Evolutionary conservation across 495 filamentous ascomycete species (phyloP), one percentile per base, ranked within the genome.

Genomic region (Penicillium lividum): DNA sequence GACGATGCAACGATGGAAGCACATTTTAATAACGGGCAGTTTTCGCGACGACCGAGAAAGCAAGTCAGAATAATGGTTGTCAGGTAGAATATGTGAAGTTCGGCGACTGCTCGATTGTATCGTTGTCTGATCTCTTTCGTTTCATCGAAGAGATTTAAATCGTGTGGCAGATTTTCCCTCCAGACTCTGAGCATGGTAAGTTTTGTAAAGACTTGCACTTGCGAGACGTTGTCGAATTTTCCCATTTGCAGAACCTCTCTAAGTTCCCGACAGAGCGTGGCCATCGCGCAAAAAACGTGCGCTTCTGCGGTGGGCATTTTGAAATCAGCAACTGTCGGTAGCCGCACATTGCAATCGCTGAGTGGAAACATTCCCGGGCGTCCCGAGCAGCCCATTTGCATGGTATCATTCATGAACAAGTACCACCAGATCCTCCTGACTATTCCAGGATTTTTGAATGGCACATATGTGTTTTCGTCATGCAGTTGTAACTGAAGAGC

Each of bases 351-450:
- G 13, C 22, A 51, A 22, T 62, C 49, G 22, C 55, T n/a, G 25
- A 66, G 15, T 9, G 58, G 55, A 34, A 61, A 54, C 46, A 61
- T 53, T 18, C 56, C 53, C 11, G 54, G 54, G 10, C 42, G 54
- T 2, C 59, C 59, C 34, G 54, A 57, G 50, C 59, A 61, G 16
- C 54, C 49, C 59, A 53, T 61, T 31, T 61, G 59, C 31, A 61
- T n/a, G 7, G 59, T 61, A 56, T 58, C 59, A 18, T 56, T 56
- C 7, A 59, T 50, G 27, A 58, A 50, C 0, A 67, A 43, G 29
- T 67, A 60, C 64, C 64, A 67, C 57, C 58, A 67, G 2, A 59
- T 57, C 48, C 57, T 53, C n/a, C 55, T 52, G 1, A 48, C 16
- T 38, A 36, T 44, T 9, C 53, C 53, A 15, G 64, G 40, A 30